Conservation (phyloP, 192 early-diverging fungal species). For the Rhizoclosmatium globosum region DNA sequence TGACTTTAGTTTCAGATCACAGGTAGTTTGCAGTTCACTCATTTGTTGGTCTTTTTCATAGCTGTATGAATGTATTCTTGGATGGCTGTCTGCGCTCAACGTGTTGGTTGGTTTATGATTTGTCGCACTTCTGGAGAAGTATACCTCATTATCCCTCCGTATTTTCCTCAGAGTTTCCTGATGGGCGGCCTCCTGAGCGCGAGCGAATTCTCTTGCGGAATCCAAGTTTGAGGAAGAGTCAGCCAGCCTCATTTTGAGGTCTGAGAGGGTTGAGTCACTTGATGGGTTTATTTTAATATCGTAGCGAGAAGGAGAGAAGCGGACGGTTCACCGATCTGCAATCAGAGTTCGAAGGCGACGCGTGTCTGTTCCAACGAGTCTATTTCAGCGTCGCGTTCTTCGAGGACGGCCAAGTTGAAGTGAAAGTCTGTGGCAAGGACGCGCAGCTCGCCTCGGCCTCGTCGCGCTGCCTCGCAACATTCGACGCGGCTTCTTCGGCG, state of each 20-base stretch:
- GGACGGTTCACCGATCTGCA: no score
- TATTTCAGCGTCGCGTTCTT: slow-evolving; percentile 51
- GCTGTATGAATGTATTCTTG: slow-evolving; percentile 4
- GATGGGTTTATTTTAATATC: background rate
- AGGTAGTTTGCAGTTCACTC: slow-evolving; percentile 16
- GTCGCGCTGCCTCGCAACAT: background rate
- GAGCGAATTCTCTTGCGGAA: slow-evolving; percentile 32
- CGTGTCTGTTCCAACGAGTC: slow-evolving; percentile 35
- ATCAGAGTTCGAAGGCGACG: no score
- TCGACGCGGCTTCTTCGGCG: background rate
- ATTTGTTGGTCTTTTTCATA: slow-evolving; percentile 10
- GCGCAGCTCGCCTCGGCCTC: slow-evolving; percentile 20
- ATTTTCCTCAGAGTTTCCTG: slow-evolving; percentile 39
- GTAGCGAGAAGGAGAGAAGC: no score
- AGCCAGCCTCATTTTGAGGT: slow-evolving; percentile 44
- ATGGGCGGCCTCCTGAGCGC: slow-evolving; percentile 49
- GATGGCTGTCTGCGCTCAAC: slow-evolving; percentile 10
- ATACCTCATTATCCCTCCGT: slow-evolving; percentile 46
- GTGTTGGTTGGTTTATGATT: background rate
- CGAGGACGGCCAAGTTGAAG: slow-evolving; percentile 49
- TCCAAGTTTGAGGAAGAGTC: slow-evolving; percentile 39
- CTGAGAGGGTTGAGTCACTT: slow-evolving; percentile 45
- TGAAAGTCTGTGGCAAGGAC: slow-evolving; percentile 45
- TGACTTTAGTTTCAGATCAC: slow-evolving; percentile 27
- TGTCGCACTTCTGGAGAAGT: background rate